Conservation (phyloP, 108 stramenopile species). For the Phaeodactylum tricornutum region DNA sequence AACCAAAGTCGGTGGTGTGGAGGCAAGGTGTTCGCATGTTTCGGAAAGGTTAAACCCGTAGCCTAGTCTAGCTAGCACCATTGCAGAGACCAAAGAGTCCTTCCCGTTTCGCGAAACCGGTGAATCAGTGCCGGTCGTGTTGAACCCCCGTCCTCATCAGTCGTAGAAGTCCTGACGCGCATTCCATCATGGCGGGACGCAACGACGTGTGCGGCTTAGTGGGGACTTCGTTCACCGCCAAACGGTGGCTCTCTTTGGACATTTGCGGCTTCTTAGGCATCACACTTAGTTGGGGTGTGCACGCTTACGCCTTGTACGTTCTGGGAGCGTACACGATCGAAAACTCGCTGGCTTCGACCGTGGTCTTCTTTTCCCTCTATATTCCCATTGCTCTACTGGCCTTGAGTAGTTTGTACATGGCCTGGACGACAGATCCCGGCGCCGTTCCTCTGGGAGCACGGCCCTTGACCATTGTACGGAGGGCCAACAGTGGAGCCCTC, state of each 20-base stretch:
- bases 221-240: constrained; percentile 44
- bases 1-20: no score
- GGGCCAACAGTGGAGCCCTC: constrained; percentile 15
- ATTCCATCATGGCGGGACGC: no score
- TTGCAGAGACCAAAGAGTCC: no score
- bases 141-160: no score
- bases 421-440: constrained; percentile 67
- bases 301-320: constrained; percentile 47
- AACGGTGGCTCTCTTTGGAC: constrained; percentile 57
- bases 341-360: constrained; percentile 23
- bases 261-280: constrained; percentile 53
- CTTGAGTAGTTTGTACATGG: constrained; percentile 46
- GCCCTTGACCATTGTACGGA: constrained; percentile 39
- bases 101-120: no score
- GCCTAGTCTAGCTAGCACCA: no score
- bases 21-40: no score
- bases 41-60: no score
- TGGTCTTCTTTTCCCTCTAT: constrained; percentile 33
- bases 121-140: no score
- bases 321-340: constrained; percentile 27
- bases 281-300: constrained; percentile 33
- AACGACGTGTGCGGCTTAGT: constrained; percentile 2
- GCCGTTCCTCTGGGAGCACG: constrained; percentile 76
- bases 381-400: constrained; percentile 37
- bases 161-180: no score